Evolutionary conservation across 345 rosid species (phyloP).

Genomic region (Punica granatum): DNA sequence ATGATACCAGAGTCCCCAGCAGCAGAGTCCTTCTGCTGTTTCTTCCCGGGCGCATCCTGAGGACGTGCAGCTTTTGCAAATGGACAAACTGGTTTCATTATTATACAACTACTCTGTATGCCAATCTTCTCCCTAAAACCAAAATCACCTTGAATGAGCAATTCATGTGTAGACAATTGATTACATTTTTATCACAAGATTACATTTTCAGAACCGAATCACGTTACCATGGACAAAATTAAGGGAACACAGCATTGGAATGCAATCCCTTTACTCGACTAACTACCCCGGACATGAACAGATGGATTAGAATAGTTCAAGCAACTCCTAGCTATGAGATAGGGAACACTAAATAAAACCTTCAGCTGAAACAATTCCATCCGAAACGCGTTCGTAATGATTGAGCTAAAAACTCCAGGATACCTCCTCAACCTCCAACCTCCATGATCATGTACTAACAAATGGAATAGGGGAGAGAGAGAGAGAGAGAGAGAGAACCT

Average conservation of each 20-base stretch:
- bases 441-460: background rate
- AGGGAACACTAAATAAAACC: no score
- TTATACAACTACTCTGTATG: background rate
- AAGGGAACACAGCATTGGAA: background rate
- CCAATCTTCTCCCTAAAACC: background rate
- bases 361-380: no score
- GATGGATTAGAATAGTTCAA: background rate
- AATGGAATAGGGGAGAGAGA: background rate
- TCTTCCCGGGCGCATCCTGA: slow-evolving; percentile 33
- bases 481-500: background rate
- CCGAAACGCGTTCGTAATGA: background rate
- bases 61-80: slow-evolving; percentile 65
- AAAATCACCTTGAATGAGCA: background rate
- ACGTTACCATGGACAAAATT: background rate
- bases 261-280: background rate
- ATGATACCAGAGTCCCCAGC: slow-evolving; percentile 35
- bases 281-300: background rate
- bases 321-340: no score
- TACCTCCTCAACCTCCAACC: background rate
- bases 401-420: background rate
- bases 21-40: slow-evolving; percentile 12
- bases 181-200: no score
- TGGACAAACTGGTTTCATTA: slow-evolving; percentile 77
- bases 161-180: background rate
- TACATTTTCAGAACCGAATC: background rate